These are phyloP conservation scores for Immersiella caudata DNA, from an alignment of 495 filamentous ascomycete genomes.

Conservation along the genomic window DNA sequence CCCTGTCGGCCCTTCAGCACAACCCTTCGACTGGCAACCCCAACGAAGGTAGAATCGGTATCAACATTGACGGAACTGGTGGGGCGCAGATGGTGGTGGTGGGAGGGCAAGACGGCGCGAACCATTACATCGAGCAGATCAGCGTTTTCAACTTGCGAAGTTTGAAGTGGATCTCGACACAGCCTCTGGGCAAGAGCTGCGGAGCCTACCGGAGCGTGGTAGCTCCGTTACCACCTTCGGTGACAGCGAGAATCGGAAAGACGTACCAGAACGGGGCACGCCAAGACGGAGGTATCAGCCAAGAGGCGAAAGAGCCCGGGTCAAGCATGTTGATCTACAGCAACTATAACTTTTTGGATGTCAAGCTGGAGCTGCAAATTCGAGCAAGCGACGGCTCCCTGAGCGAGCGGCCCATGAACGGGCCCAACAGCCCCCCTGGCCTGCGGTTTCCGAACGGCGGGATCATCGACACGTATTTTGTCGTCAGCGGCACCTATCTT, in stretches of 20 bases:
- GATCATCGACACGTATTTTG: constrained; percentile 90
- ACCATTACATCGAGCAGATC: constrained; percentile 98
- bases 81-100: constrained; percentile 98
- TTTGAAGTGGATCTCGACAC: constrained; percentile 90
- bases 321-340: constrained; percentile 97
- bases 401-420: constrained; percentile 85
- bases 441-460: constrained; percentile 94
- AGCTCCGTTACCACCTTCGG: constrained; percentile 68
- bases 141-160: constrained; percentile 98
- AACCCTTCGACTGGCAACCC: constrained; percentile 78
- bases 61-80: constrained; percentile 84
- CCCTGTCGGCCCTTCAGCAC: constrained; percentile 82
- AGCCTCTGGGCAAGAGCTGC: constrained; percentile 81
- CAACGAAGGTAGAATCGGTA: constrained; percentile 82
- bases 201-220: constrained; percentile 96
- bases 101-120: constrained; percentile 94
- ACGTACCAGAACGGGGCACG: constrained; percentile 33
- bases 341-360: constrained; percentile 97
- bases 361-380: constrained; percentile 92
- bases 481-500: constrained; percentile 94
- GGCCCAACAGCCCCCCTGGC: constrained; percentile 83
- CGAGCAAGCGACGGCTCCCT: constrained; percentile 81
- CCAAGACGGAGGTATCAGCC: constrained; percentile 43
- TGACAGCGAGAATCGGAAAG: constrained; percentile 73
- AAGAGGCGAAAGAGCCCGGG: constrained; percentile 60